A percentile compares a stretch with the other conserved stretches of the same genome.
phyloP scores from a whole-genome alignment of 1,284 basidiomycete genomes.

The Cutaneotrichosporon cavernicola region DNA sequence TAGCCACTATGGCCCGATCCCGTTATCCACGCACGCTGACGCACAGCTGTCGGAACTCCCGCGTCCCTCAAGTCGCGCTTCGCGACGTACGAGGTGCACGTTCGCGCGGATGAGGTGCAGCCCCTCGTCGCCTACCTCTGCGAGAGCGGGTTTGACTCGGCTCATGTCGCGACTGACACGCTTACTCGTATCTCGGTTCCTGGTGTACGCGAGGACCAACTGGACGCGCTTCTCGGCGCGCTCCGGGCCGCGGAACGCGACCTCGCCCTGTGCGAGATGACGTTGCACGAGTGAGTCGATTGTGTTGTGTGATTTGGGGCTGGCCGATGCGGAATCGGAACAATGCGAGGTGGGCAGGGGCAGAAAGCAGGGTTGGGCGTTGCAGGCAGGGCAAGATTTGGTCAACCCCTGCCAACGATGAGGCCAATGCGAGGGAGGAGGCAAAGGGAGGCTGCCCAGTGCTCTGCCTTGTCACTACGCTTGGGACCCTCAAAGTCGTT shows the following conservation, averaged over 20 bases:
- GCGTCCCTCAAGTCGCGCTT: constrained; percentile 64
- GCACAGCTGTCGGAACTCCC: constrained; percentile 61
- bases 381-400: not conserved
- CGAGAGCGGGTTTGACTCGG: constrained; percentile 61
- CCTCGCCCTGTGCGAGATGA: constrained; percentile 29
- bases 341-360: not conserved
- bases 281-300: constrained; percentile 40
- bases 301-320: not conserved
- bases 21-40: constrained; percentile 1
- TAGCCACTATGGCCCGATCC: not conserved
- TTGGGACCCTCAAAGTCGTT: not conserved
- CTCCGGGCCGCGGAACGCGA: constrained; percentile 25
- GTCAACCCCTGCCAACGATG: not conserved
- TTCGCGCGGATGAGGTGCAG: constrained; percentile 62
- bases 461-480: too few relatives aligned
- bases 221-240: constrained; percentile 29
- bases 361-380: not conserved
- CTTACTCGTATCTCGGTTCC: constrained; percentile 36
- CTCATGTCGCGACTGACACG: constrained; percentile 30
- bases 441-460: not conserved
- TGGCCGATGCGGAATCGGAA: not conserved
- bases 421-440: not conserved
- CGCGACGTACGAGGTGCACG: constrained; percentile 74
- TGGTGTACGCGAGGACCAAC: constrained; percentile 32
- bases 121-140: constrained; percentile 64